Percentiles rank a stretch among this genome's conserved stretches.
phyloP scores from a whole-genome alignment of 768 basidiomycete genomes.

The Xerocomus brunneocitrinus region DNA sequence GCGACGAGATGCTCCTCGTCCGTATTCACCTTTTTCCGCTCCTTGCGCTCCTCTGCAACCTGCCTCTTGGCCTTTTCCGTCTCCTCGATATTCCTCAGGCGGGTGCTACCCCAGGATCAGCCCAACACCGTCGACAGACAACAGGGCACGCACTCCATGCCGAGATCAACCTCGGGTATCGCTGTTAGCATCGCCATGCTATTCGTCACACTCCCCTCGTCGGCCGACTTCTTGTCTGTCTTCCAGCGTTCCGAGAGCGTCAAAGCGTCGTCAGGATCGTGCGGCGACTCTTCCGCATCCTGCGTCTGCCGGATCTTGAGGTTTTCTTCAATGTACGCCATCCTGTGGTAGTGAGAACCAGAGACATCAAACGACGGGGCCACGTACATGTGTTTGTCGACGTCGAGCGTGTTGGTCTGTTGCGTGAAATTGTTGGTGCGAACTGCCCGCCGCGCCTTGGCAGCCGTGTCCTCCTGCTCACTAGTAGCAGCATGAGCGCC shows the following conservation, averaged over 20 bases:
- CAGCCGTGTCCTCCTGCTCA: constrained; percentile 61
- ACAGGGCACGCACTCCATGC: constrained; percentile 83
- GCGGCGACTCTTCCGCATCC: constrained; percentile 43
- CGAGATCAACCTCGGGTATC: constrained; percentile 96
- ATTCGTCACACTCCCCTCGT: constrained; percentile 92
- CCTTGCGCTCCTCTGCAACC: constrained; percentile 70
- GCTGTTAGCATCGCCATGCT: constrained; percentile 94
- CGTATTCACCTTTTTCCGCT: constrained; percentile 45
- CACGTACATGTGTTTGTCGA: constrained; percentile 95
- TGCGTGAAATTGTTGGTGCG: constrained; percentile 93
- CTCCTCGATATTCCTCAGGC: constrained; percentile 93
- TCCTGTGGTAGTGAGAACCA: constrained; percentile 49
- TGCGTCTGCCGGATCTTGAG: constrained; percentile 63
- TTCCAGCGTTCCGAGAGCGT: constrained; percentile 68
- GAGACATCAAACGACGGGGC: not conserved
- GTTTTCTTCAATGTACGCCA: constrained; percentile 97
- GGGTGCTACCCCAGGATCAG: constrained; percentile 46
- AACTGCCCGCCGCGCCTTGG: constrained; percentile 69
- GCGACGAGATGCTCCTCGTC: constrained; percentile 86
- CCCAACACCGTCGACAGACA: not conserved
- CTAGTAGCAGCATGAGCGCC: constrained; percentile 25
- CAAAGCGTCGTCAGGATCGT: constrained; percentile 66
- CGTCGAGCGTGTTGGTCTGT: constrained; percentile 92
- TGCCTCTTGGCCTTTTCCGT: constrained; percentile 94
- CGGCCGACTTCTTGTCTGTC: constrained; percentile 49